Base-by-base conservation (phyloP, 2,329 filamentous ascomycete genomes). In the Sordariomycetes sp. region DNA sequence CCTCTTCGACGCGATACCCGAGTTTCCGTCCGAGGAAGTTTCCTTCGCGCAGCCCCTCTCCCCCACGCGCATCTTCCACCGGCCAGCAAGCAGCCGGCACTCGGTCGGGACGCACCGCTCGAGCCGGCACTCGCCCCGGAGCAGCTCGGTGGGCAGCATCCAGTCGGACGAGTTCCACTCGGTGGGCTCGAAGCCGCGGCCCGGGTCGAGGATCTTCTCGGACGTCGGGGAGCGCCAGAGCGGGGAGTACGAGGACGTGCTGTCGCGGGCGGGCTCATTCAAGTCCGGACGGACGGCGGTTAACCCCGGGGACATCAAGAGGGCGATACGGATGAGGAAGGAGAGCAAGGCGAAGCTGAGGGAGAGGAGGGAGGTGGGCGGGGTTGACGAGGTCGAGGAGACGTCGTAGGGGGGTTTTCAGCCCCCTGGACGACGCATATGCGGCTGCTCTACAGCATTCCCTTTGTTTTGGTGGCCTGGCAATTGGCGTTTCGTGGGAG, bases 251-350 rank as follows among this genome's bases (percentile, higher is more conserved):
- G 46, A 50, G 46, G 46, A 50, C 46, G 22, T 50, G 8, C 14
- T 24, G 20, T n/a, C 8, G 46, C 7, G n/a, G 7, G 46, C 46
- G 46, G 22, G 46, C n/a, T 22, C 46, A 8, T 11, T 24, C 3
- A 11, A 20, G n/a, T n/a, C 12, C 5, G 7, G 11, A 3, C 5
- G 20, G 20, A n/a, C 68, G 55, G 59, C 59, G 25, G 57, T 59
- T 22, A 63, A 60, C 6, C 65, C 62, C 43, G 54, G 65, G 20
- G 67, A 70, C 34, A 61, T 69, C 6, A 62, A 65, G 18, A 61
- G 65, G 8, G 69, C 68, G 0, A 61, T 69, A 7, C 62, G 64
- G 32, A 55, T 71, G 54, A 62, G 70, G 8, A 71, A 71, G 60
- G 65, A 72, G 51, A 62, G 62, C 25, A 71, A 68, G 64, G 63